These are phyloP conservation scores for Globisporangium spinosum DNA, from an alignment of 352 stramenopile species.

Conservation along the genomic window DNA sequence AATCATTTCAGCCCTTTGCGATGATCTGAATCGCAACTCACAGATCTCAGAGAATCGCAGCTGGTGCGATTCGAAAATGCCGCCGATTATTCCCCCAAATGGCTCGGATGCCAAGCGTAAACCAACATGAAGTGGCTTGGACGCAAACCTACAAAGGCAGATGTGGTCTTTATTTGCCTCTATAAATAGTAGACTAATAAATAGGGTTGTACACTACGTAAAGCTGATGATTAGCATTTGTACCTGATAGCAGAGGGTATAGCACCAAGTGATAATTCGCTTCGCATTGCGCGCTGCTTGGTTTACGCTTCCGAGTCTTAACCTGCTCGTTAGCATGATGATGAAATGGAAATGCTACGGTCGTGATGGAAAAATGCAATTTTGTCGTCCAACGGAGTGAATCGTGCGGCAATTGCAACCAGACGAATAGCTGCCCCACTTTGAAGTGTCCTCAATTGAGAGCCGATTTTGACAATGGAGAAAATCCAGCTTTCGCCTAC, in stretches of 20 bases:
- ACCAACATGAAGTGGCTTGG: too few species aligned
- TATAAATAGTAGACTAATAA: neutral
- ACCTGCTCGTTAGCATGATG: neutral
- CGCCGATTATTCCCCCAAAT: neutral
- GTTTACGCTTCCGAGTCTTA: neutral
- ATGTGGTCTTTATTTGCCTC: neutral
- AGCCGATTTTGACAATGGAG: neutral
- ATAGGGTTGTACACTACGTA: neutral
- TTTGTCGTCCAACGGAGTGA: neutral
- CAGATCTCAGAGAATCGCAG: neutral
- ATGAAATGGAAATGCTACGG: neutral
- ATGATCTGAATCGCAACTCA: neutral
- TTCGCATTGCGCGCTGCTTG: neutral
- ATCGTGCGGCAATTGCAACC: neutral
- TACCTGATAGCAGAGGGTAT: neutral
- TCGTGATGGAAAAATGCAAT: neutral
- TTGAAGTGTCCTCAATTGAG: neutral
- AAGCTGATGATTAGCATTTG: neutral
- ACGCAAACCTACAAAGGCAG: neutral
- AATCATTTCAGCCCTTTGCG: neutral
- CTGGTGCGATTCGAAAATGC: neutral
- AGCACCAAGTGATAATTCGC: neutral
- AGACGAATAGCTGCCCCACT: neutral
- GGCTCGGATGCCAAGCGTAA: neutral
- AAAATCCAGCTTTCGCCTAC: neutral